Evolutionary conservation across 228 moss, liverwort and hornwort genomes (phyloP).

Genomic region (Sphagnum fallax): DNA sequence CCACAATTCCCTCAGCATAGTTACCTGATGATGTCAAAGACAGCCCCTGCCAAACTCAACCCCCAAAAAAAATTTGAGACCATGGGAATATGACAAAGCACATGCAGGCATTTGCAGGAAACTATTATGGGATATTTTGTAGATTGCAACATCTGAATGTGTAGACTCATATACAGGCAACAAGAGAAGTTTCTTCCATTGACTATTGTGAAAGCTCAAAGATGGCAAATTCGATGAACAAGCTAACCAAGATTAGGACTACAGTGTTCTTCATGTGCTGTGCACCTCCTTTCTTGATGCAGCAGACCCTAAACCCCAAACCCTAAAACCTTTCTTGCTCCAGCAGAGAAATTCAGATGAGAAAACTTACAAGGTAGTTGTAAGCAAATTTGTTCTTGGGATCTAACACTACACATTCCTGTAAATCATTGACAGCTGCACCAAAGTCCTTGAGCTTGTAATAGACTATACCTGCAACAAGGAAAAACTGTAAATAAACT

Average conservation of each 20-base stretch:
- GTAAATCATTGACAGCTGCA: constrained; percentile 60
- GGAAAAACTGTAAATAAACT: background rate
- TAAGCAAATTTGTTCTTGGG: constrained; percentile 59
- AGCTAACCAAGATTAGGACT: no score
- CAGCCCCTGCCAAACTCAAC: constrained; percentile 44
- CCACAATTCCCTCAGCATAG: constrained; percentile 50
- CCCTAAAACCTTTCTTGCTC: background rate
- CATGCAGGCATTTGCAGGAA: background rate
- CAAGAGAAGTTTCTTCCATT: no score
- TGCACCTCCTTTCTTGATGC: no score
- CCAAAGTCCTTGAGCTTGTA: constrained; percentile 68
- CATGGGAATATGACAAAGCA: background rate
- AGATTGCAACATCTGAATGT: no score
- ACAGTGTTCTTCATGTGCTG: no score
- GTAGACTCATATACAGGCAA: no score
- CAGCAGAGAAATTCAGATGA: background rate
- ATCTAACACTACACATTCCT: constrained; percentile 52
- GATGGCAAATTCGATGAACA: no score
- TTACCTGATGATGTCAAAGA: constrained; percentile 69
- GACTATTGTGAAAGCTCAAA: no score
- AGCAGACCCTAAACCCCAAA: background rate
- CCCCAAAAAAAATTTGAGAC: background rate
- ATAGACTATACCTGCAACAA: constrained; percentile 59
- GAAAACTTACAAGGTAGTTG: constrained; percentile 57
- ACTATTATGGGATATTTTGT: no score